Evolutionary conservation across 768 basidiomycete species (phyloP).

Genomic region (Rubroboletus pulcherrimus): DNA sequence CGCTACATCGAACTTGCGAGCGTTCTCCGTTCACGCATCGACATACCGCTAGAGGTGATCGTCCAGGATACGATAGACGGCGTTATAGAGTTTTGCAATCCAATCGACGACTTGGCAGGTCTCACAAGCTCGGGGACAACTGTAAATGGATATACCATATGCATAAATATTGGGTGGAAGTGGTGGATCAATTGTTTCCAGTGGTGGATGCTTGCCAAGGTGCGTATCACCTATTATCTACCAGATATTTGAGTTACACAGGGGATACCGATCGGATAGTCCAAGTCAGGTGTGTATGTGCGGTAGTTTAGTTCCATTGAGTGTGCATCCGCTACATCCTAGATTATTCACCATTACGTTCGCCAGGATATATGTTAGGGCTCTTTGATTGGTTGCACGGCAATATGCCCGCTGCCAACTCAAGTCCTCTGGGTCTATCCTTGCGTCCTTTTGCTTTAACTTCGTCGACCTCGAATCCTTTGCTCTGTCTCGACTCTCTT

Average conservation of each 20-base stretch:
- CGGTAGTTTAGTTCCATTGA: background rate
- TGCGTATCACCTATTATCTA: slow-evolving; percentile 9
- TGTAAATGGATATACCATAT: slow-evolving; percentile 39
- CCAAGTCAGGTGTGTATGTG: slow-evolving; percentile 23
- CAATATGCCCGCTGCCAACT: background rate
- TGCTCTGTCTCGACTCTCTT: slow-evolving; percentile 24
- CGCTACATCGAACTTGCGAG: slow-evolving; percentile 34
- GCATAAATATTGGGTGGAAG: slow-evolving; percentile 28
- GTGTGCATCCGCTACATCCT: background rate
- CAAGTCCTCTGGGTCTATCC: slow-evolving; percentile 11
- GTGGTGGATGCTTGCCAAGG: slow-evolving; percentile 32
- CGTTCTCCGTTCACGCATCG: slow-evolving; percentile 21
- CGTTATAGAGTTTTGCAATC: slow-evolving; percentile 43
- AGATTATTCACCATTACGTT: background rate
- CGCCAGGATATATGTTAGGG: background rate
- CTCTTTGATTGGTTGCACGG: background rate
- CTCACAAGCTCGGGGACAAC: slow-evolving; percentile 34
- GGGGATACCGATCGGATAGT: slow-evolving; percentile 1
- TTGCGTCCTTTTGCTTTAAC: slow-evolving; percentile 3
- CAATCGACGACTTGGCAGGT: slow-evolving; percentile 33
- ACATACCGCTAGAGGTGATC: slow-evolving; percentile 34
- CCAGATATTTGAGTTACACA: background rate
- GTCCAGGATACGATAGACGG: slow-evolving; percentile 37
- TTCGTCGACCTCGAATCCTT: slow-evolving; percentile 3
- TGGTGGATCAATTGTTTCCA: slow-evolving; percentile 35